Evolutionary conservation across 2,329 filamentous ascomycete genomes (phyloP), one percentile per base, ranked within the genome.

Genomic region (Alternaria arborescens): DNA sequence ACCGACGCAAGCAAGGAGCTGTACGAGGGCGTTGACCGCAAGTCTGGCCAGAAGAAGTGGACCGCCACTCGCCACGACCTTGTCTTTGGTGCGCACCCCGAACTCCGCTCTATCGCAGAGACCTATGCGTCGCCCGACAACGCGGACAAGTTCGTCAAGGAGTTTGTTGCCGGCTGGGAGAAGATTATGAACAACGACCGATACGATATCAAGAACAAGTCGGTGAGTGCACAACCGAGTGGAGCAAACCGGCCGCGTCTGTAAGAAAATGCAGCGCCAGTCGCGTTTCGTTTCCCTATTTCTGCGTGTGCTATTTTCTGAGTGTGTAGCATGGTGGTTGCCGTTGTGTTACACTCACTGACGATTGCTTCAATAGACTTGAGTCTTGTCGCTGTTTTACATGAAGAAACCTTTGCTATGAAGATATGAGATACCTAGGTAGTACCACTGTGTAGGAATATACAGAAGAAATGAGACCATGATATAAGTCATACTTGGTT

Each of bases 181-280:
- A 93, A 93, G 87, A 86, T 93, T 11, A 89, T 90, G 86, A 89
- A 90, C 73, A 74, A 89, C 57, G 90, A 93, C 75, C 85, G 90
- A 12, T 93, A 88, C 71, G 90, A 92, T 20, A 55, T 78, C 57
- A 71, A 70, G 71, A 71, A 64, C 65, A 72, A 73, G 61, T 70
- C 71, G 64, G 70, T 73, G 69, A 73, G 71, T 71, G 67, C 68
- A 60, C 62, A 64, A 69, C 64, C 64, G 65, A 67, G 65, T 67
- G 64, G 58, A 63, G 63, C 62, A 59, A 68, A 56, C 64, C 69
- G 64, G 64, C 69, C 70, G 66, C 70, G 70, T 67, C 65, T 72
- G 42, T 72, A 52, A 43, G 44, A 5, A 30, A 5, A 30, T 65
- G 26, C 57, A 56, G 62, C 42, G 51, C 46, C 50, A 36, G 28